Evolutionary conservation across 2,329 filamentous ascomycete species (phyloP).

Genomic region (Triangularia verruculosa): DNA sequence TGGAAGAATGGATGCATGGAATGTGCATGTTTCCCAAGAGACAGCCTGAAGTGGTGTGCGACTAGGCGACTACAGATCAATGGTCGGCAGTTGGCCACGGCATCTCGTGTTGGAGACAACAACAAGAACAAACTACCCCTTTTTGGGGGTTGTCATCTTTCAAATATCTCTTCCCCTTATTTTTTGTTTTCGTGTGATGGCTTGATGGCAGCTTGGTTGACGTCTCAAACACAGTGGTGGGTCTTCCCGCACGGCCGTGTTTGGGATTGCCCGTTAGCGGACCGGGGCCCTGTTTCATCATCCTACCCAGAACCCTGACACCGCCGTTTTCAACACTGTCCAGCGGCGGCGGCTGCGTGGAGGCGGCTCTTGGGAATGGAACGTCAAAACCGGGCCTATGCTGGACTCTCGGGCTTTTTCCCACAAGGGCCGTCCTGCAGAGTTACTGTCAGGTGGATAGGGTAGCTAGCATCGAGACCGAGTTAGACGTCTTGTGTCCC

Average conservation of each 20-base stretch:
- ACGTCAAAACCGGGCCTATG: constrained; percentile 21
- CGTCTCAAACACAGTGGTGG: constrained; percentile 32
- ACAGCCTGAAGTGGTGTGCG: constrained; percentile 17
- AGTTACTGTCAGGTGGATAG: neutral
- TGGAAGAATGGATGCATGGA: too few relatives aligned
- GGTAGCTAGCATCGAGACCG: neutral
- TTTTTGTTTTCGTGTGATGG: too few relatives aligned
- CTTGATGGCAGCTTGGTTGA: constrained; percentile 20
- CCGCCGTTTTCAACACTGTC: constrained; percentile 5
- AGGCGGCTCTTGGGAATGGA: constrained; percentile 10
- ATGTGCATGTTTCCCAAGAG: constrained; percentile 11
- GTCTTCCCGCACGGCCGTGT: constrained; percentile 30
- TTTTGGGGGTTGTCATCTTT: constrained; percentile 8
- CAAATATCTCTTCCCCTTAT: constrained; percentile 9
- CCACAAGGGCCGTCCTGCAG: neutral
- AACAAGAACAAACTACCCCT: constrained; percentile 12
- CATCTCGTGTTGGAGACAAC: constrained; percentile 14
- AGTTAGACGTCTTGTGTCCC: constrained; percentile 1
- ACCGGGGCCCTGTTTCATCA: constrained; percentile 39
- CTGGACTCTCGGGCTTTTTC: neutral
- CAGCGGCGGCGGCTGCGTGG: constrained; percentile 12
- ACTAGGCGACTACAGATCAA: constrained; percentile 20
- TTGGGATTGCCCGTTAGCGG: constrained; percentile 31
- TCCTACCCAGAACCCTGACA: constrained; percentile 21
- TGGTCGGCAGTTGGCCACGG: constrained; percentile 20